Evolutionary conservation across 306 rosid species (phyloP), one percentile per base, ranked within the genome.

Genomic region (Luffa acutangula): DNA sequence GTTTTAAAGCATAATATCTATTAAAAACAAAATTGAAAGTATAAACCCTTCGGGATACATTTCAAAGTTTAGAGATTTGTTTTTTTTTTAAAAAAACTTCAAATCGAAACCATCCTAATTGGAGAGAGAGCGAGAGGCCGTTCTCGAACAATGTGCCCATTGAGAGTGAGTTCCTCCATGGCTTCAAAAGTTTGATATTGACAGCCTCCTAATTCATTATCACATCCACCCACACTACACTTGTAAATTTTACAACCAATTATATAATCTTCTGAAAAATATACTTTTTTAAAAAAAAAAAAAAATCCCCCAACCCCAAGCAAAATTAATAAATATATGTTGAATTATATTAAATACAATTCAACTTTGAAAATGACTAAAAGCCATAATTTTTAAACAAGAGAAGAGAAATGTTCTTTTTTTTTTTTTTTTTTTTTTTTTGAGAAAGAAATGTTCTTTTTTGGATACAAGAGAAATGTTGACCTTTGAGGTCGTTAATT

Each of bases 181-280:
- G 69, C 49, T 66, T 43, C 15, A 43, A 42, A 42, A 69, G 75
- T 15, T 15, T 69, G 75, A 69, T 69, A 9, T 42, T 25, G 77
- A 72, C 77, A 31, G 3, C 13, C 77, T 72, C 77, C 77, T 46
- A 72, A 72, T 25, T 71, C 76, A 71, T 42, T 71, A 48, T 71
- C 54, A 70, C 31, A n/a, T 72, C 43, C 37, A 46, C 53, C 51
- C 46, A 41, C 70, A 63, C 8, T 59, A 56, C 62, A 56, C 31
- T 56, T 56, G 39, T 60, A 60, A 60, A 25, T 60, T 56, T 7
- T 18, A 56, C 25, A 5, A 6, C 59, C 31, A 56, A 56, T 56
- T 25, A 25, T 25, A 25, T 25, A 25, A 25, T 25, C 7, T 13
- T 14, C 20, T 52, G 20, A 17, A 52, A 52, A 42, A 5, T 5